Base-by-base conservation (phyloP, 163 green algal genomes). In the Chlorella variabilis region DNA sequence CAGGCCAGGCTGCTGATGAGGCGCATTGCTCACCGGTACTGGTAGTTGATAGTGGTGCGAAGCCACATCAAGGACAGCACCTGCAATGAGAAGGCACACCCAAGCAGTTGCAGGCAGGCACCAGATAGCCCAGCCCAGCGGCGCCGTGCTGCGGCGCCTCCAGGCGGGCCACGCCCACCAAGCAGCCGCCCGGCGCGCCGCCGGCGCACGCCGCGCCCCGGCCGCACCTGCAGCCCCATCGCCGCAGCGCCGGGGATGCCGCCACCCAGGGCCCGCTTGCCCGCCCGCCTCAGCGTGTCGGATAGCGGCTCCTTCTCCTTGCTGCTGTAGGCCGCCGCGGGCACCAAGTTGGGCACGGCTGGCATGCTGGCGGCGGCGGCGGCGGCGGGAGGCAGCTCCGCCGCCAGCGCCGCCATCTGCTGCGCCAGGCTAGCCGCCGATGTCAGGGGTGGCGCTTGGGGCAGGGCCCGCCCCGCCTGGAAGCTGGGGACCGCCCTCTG, bases 11-110 rank as follows among this genome's bases (percentile, higher is more conserved):
- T n/a, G n/a, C n/a, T n/a, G n/a, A n/a, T n/a, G n/a, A n/a, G n/a
- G n/a, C n/a, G n/a, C n/a, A n/a, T 33, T 63, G 29, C 59, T 38
- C 59, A 67, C 59, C 77, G 77, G 77, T 83, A 95, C 81, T 96
- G 92, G 84, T 97, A 98, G 85, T 98, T 98, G 51, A 98, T 89
- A 0, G 93, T 97, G 13, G 95, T 98, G 13, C 95, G 89, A 81
- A 98, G 87, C 94, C 94, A 97, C 94, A 97, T 97, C n/a, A 97
- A 86, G 0, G 89, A 85, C 4, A 91, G 25, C 20, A 97, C 93
- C 71, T 93, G 86, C 21, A n/a, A n/a, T n/a, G n/a, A n/a, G n/a
- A n/a, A n/a, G n/a, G n/a, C n/a, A 38, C 5, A 63, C 5, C 18
- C 1, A 2, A 23, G 39, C n/a, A 74, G 2, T n/a, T n/a, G n/a